These are phyloP conservation scores for Coelastrella sp. DNA, from an alignment of 139 green algal species.

Conservation along the genomic window DNA sequence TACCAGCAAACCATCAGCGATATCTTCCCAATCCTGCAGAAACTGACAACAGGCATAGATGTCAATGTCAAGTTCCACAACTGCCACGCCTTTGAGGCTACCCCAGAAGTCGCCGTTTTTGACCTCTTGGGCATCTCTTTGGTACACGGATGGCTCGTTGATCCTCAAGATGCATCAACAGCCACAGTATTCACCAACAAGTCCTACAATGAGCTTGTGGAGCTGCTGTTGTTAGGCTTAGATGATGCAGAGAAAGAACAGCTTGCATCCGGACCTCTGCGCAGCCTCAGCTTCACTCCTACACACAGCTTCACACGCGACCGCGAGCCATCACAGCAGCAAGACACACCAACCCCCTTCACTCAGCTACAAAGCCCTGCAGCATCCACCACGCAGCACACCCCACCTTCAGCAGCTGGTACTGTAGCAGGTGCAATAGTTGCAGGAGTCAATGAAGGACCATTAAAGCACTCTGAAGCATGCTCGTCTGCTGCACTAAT, in stretches of 20 bases:
- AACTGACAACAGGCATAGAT: constrained; percentile 83
- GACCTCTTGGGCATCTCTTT: constrained; percentile 95
- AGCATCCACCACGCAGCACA: background rate
- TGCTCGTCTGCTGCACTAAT: background rate
- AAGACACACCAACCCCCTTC: background rate
- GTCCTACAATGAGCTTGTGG: constrained; percentile 88
- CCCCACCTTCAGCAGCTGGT: background rate
- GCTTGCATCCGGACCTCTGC: background rate
- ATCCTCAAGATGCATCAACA: constrained; percentile 62
- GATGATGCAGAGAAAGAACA: constrained; percentile 16
- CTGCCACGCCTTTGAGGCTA: constrained; percentile 63
- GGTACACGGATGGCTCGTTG: constrained; percentile 95
- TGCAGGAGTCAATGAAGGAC: background rate
- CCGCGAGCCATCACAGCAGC: background rate
- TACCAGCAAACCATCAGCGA: constrained; percentile 58
- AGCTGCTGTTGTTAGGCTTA: constrained; percentile 30
- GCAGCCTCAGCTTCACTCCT: constrained; percentile 21
- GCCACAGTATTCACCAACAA: constrained; percentile 49
- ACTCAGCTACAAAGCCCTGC: background rate
- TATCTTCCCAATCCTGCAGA: constrained; percentile 55
- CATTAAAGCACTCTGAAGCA: too few species aligned
- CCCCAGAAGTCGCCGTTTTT: constrained; percentile 88
- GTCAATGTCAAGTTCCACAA: constrained; percentile 92
- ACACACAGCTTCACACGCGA: background rate
- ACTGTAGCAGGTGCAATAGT: background rate